A percentile compares a stretch with the other conserved stretches of the same genome.
These are phyloP conservation scores for Dendrostoma leiphaemia DNA, from an alignment of 2,329 filamentous ascomycete species.

Conservation along the genomic window DNA sequence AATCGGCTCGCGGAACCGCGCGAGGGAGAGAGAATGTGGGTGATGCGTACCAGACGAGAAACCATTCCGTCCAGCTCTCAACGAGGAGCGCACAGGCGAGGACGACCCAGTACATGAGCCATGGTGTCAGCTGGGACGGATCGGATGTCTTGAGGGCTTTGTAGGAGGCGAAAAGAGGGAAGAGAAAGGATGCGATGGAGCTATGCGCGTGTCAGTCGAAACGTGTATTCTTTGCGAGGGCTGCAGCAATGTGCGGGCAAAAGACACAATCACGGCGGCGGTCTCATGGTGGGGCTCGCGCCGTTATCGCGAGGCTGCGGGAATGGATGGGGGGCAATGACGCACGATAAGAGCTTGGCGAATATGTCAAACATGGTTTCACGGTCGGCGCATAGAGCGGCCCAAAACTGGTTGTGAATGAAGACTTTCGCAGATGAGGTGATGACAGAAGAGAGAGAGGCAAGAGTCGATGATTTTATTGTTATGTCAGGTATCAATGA, in stretches of 20 bases:
- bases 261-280: too few species aligned
- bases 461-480: too few species aligned
- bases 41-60: slow-evolving; percentile 78
- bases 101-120: slow-evolving; percentile 99
- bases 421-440: not conserved
- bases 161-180: slow-evolving; percentile 95
- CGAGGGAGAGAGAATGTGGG: not conserved
- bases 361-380: slow-evolving; percentile 72
- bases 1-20: not conserved
- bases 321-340: slow-evolving; percentile 30
- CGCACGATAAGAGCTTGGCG: slow-evolving; percentile 75
- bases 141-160: slow-evolving; percentile 94
- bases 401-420: too few species aligned
- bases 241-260: slow-evolving; percentile 20
- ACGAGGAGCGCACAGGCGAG: slow-evolving; percentile 76
- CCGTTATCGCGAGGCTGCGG: slow-evolving; percentile 15
- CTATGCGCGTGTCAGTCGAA: slow-evolving; percentile 42
- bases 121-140: slow-evolving; percentile 86
- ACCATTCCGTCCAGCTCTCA: slow-evolving; percentile 86
- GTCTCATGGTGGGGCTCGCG: slow-evolving; percentile 19
- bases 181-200: slow-evolving; percentile 83
- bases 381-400: not conserved
- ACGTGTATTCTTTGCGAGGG: not conserved
- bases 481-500: not conserved
- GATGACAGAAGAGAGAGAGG: not conserved